Percentiles rank a stretch among this genome's conserved stretches.
Conservation (phyloP, 1,284 basidiomycete genomes). For the Fistulinella cinereoalba region DNA sequence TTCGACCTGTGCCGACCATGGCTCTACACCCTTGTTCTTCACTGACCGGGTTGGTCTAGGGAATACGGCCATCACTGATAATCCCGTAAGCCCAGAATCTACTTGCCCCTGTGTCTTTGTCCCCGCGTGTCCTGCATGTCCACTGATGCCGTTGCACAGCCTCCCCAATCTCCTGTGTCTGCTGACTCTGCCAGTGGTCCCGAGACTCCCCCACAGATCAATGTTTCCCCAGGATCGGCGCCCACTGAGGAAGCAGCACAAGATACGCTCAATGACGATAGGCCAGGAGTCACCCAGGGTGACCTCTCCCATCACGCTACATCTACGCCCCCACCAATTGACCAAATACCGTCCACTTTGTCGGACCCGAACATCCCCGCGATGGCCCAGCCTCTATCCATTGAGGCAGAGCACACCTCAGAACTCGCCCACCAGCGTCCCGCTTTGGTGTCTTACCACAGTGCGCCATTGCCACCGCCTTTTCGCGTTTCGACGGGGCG, state of each 20-base stretch:
- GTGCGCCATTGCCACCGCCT: conserved; percentile 19
- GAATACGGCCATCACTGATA: background rate
- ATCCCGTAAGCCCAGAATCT: conserved; percentile 2
- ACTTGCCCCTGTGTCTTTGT: conserved; percentile 16
- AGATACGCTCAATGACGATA: conserved; percentile 11
- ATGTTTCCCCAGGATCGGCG: background rate
- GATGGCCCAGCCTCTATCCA: background rate
- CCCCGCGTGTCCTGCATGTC: conserved; percentile 9
- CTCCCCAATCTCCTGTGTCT: conserved; percentile 3
- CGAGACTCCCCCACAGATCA: conserved; percentile 6
- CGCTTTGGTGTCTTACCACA: conserved; percentile 7
- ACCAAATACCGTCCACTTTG: conserved; percentile 2
- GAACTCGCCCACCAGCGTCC: conserved; percentile 3
- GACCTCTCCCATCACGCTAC: conserved; percentile 4
- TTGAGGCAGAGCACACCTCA: background rate
- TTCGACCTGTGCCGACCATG: conserved; percentile 14
- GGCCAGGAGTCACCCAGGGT: conserved; percentile 11
- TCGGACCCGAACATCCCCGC: background rate
- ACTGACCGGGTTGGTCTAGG: conserved; percentile 5
- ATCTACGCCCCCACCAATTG: conserved; percentile 3
- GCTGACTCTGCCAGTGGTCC: no score
- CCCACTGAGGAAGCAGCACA: conserved; percentile 8
- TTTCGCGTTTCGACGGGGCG: conserved; percentile 28
- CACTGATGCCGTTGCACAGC: conserved; percentile 5
- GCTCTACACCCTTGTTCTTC: conserved; percentile 7